Conservation (phyloP, 345 rosid genomes). For the Noccaea bulbosa region DNA sequence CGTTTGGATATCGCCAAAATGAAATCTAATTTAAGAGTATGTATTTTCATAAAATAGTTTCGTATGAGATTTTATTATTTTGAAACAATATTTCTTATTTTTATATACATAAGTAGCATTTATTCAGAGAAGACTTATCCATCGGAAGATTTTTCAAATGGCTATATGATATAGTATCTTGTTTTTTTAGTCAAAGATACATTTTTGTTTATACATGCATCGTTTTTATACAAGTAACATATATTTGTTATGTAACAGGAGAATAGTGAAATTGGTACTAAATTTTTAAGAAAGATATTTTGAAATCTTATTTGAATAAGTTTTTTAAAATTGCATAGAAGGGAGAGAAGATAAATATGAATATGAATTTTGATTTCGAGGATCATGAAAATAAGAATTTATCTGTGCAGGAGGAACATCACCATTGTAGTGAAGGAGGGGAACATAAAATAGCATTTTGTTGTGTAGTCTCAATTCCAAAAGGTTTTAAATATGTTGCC, state of each 20-base stretch:
- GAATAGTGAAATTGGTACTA: constrained; percentile 1
- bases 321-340: not conserved
- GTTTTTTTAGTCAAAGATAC: not conserved
- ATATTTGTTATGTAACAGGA: not conserved
- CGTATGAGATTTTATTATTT: not conserved
- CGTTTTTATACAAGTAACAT: not conserved
- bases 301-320: not conserved
- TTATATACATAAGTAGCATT: not conserved
- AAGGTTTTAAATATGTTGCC: constrained; percentile 1
- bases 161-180: not conserved
- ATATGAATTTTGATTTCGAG: not conserved
- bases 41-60: not conserved
- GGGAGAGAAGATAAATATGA: constrained; percentile 1
- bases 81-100: not conserved
- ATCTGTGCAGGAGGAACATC: constrained; percentile 1
- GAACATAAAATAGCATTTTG: not conserved
- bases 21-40: not conserved
- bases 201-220: not conserved
- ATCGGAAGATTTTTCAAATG: constrained; percentile 1
- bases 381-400: not conserved
- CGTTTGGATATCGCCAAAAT: constrained; percentile 1
- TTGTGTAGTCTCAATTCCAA: constrained; percentile 1
- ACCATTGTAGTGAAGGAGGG: constrained; percentile 1
- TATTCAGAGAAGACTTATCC: constrained; percentile 1
- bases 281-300: not conserved